phyloP scores from a whole-genome alignment of 75 land plant species.

The Pinus tabuliformis region DNA sequence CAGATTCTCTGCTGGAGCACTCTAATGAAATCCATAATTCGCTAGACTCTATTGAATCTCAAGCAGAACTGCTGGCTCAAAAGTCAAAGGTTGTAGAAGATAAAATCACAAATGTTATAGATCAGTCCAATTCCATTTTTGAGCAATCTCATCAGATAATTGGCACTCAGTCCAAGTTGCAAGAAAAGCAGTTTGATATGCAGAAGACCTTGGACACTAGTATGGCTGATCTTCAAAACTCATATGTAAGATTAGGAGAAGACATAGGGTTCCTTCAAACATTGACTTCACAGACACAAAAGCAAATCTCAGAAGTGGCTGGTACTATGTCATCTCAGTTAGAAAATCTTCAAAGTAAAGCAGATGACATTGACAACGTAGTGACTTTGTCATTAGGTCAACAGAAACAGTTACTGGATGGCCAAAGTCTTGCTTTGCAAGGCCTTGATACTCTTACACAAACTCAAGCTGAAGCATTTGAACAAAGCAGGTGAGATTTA shows the following conservation, averaged over 20 bases:
- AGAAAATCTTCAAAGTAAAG: slow-evolving; percentile 51
- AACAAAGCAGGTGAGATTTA: slow-evolving; percentile 59
- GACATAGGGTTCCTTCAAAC: slow-evolving; percentile 28
- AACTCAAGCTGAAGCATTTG: slow-evolving; percentile 61
- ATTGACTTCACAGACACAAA: slow-evolving; percentile 13
- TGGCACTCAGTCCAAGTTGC: slow-evolving; percentile 38
- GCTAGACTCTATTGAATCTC: slow-evolving; percentile 24
- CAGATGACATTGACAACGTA: slow-evolving; percentile 57
- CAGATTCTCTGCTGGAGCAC: slow-evolving; percentile 32
- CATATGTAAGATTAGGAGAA: slow-evolving; percentile 37
- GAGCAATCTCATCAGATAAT: slow-evolving; percentile 47
- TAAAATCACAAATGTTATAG: slow-evolving; percentile 23
- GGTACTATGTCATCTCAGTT: slow-evolving; percentile 46
- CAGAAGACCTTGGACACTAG: slow-evolving; percentile 37
- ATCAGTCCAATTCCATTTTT: slow-evolving; percentile 32
- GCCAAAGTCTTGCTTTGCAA: slow-evolving; percentile 54
- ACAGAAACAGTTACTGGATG: slow-evolving; percentile 59
- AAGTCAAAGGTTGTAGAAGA: slow-evolving; percentile 22
- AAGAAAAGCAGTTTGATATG: slow-evolving; percentile 45
- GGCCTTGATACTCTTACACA: slow-evolving; percentile 47
- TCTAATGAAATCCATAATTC: slow-evolving; percentile 39
- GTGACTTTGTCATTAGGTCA: slow-evolving; percentile 59
- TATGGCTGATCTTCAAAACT: slow-evolving; percentile 29
- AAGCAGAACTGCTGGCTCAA: slow-evolving; percentile 26
- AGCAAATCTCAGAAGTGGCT: slow-evolving; percentile 24